phyloP scores from a whole-genome alignment of 1,284 basidiomycete species.

The Ustilago hordei region DNA sequence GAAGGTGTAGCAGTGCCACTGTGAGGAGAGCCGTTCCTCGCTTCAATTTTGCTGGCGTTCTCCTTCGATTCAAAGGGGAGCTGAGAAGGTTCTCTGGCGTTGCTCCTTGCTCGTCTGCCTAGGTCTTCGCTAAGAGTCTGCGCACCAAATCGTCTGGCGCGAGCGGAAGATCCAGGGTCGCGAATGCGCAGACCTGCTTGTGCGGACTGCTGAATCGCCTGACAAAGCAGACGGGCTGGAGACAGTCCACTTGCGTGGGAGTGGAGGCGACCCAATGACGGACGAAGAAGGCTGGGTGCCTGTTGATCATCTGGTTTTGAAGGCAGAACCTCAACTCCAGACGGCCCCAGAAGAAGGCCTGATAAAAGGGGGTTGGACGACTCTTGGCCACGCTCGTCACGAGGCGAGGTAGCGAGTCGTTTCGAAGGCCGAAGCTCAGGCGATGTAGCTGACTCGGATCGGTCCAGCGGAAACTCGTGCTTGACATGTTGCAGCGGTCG shows the following conservation, averaged over 20 bases:
- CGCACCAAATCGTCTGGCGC: constrained; percentile 10
- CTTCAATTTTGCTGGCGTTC: constrained; percentile 10
- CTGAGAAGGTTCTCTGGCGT: constrained; percentile 8
- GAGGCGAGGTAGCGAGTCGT: constrained; percentile 23
- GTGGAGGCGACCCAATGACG: constrained; percentile 35
- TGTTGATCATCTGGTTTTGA: constrained; percentile 6
- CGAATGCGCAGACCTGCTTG: constrained; percentile 42
- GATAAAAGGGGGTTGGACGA: constrained; percentile 14
- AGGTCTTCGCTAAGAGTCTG: constrained; percentile 37
- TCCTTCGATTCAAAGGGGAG: constrained; percentile 5
- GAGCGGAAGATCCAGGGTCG: constrained; percentile 34
- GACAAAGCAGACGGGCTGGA: constrained; percentile 48
- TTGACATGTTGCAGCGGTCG: constrained; percentile 42
- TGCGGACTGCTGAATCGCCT: constrained; percentile 52
- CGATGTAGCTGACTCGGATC: constrained; percentile 23
- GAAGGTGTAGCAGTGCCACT: constrained; percentile 39
- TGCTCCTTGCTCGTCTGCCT: constrained; percentile 19
- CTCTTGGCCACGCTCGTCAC: constrained; percentile 2
- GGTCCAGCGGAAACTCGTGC: constrained; percentile 28
- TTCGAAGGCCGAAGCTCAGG: constrained; percentile 25
- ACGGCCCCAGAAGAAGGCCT: constrained; percentile 34
- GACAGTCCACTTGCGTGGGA: constrained; percentile 49
- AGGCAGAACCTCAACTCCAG: constrained; percentile 29
- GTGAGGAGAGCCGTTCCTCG: constrained; percentile 19
- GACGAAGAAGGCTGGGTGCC: constrained; percentile 1